Base-by-base conservation (phyloP, 371 early-diverging fungal species). In the Mortierella sp. region DNA sequence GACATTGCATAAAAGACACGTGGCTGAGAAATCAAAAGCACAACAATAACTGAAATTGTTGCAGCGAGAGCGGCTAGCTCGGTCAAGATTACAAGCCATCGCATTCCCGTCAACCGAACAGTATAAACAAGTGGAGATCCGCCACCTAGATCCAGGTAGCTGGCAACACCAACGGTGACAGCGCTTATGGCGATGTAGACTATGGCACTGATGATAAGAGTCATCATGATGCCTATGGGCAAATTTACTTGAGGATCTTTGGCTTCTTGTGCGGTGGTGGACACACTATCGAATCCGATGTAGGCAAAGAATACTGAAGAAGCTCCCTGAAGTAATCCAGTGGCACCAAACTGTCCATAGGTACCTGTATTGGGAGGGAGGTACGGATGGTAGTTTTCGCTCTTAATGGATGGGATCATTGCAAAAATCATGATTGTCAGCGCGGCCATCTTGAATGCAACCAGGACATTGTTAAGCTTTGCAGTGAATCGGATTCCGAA, bases 1-100 rank as follows among this genome's bases (percentile, higher is more conserved):
- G 96, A 94, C 96, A 97, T 96, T 33, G 94, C 84, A 65, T 91
- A 92, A 67, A 96, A 93, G 47, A 97, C 95, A 66, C 97, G 95
- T 3, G 97, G 92, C 84, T 97, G 96, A 22, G 89, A 95, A 73
- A 96, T 86, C 73, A 96, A 72, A 41, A 86, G 73, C 32, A 93
- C 87, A 2, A 97, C 85, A 47, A 96, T 89, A 0, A 96, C 96
- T 11, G 96, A 94, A 0, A 89, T 88, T 16, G 97, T 87, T 24
- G 96, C 96, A 21, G 86, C 84, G 28, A 97, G 64, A 8, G 96
- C 97, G 32, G 95, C 95, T 6, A 96, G 47, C 36, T 91, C 89
- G 5, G 94, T 88, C 69, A 96, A 67, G 52, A 92, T 84, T 15
- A 89, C 90, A 40, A 96, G 87, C 95, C 94, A 95, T 24, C 65